These are phyloP conservation scores for Kondoa malvinella DNA, from an alignment of 768 basidiomycete genomes.

Conservation along the genomic window DNA sequence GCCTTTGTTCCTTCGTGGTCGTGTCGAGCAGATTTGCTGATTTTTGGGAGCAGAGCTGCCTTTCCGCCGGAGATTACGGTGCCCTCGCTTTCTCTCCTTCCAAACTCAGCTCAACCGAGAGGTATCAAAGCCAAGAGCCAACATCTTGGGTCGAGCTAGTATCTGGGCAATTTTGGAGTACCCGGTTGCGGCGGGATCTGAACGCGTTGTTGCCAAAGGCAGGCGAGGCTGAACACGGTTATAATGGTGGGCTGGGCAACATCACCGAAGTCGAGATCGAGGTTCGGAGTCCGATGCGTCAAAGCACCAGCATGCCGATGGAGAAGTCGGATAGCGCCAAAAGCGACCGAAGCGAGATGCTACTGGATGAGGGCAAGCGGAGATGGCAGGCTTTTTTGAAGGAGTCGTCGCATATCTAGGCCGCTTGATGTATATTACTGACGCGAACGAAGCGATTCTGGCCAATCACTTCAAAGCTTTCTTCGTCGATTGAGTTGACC, in stretches of 20 bases:
- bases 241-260: neutral
- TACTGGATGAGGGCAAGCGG: neutral
- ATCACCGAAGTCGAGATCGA: neutral
- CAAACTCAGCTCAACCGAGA: neutral
- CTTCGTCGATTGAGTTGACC: neutral
- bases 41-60: no score
- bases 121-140: neutral
- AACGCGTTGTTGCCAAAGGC: neutral
- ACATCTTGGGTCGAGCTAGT: neutral
- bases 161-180: neutral
- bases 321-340: neutral
- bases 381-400: neutral
- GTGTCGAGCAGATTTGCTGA: no score
- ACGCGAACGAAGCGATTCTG: neutral
- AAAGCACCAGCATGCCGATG: no score
- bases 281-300: neutral
- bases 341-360: neutral
- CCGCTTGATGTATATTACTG: neutral
- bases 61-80: slow-evolving; percentile 12
- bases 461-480: neutral
- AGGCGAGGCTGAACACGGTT: neutral
- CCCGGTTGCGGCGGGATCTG: neutral
- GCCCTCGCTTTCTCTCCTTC: slow-evolving; percentile 5
- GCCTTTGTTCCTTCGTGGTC: no score
- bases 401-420: neutral